Conservation (phyloP, 768 basidiomycete genomes). For the Chalciporus chontae region DNA sequence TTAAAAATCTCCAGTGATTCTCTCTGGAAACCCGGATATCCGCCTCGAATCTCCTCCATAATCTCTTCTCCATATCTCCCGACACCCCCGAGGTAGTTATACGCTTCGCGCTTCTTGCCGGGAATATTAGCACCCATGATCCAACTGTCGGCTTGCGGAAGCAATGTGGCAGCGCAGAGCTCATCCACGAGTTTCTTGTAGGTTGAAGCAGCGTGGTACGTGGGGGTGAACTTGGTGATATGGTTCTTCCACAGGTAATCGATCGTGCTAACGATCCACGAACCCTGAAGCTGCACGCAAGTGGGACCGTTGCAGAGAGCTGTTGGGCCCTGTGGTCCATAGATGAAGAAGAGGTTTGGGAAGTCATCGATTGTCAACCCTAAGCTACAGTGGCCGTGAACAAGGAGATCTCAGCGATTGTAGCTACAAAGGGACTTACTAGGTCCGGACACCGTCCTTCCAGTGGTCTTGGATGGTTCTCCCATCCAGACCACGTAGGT, state of each 20-base stretch:
- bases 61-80: constrained; percentile 8
- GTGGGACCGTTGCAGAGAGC: constrained; percentile 8
- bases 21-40: constrained; percentile 13
- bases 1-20: not conserved
- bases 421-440: constrained; percentile 1
- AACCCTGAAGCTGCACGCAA: constrained; percentile 5
- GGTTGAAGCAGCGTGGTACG: constrained; percentile 1
- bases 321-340: constrained; percentile 15
- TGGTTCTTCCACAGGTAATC: constrained; percentile 3
- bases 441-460: constrained; percentile 12
- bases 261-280: constrained; percentile 13
- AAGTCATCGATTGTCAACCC: constrained; percentile 6
- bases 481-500: constrained; percentile 7
- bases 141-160: constrained; percentile 7
- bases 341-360: constrained; percentile 13
- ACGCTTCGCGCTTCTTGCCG: not conserved
- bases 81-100: not conserved
- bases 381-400: not conserved
- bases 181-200: constrained; percentile 10
- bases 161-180: constrained; percentile 1
- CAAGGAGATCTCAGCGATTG: too few relatives aligned
- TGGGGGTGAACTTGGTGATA: constrained; percentile 6
- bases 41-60: constrained; percentile 7
- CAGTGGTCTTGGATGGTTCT: constrained; percentile 12
- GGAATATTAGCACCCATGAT: constrained; percentile 1